Conservation (phyloP, 1,284 basidiomycete genomes). For the Cronartium quercuum region DNA sequence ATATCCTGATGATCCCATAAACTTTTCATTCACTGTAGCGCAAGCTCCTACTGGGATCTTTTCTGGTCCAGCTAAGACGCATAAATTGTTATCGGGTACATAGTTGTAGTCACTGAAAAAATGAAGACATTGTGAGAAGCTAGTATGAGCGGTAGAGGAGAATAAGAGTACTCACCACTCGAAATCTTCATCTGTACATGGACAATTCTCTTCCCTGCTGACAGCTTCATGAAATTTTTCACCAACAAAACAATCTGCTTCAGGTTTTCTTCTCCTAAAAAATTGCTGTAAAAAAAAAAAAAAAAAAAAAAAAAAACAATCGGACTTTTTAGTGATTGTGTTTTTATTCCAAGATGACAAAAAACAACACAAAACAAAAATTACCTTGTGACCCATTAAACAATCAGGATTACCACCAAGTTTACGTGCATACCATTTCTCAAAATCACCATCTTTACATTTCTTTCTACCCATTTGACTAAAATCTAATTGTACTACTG, state of each 20-base stretch:
- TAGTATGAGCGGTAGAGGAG: slow-evolving; percentile 27
- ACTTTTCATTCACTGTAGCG: slow-evolving; percentile 59
- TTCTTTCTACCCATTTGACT: slow-evolving; percentile 62
- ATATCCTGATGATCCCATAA: slow-evolving; percentile 83
- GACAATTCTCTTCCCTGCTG: slow-evolving; percentile 72
- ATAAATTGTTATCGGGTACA: slow-evolving; percentile 64
- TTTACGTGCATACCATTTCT: slow-evolving; percentile 76
- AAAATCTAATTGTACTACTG: slow-evolving; percentile 78
- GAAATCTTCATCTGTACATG: slow-evolving; percentile 78
- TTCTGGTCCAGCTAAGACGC: slow-evolving; percentile 76
- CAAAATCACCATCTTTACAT: slow-evolving; percentile 70
- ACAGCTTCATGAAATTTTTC: slow-evolving; percentile 82
- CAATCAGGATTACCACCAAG: slow-evolving; percentile 63
- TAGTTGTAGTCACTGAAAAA: slow-evolving; percentile 77
- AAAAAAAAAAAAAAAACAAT: not conserved
- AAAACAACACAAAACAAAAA: slow-evolving; percentile 40
- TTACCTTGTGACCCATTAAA: slow-evolving; percentile 87
- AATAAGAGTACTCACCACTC: slow-evolving; percentile 64
- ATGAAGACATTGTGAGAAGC: not conserved
- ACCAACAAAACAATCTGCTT: slow-evolving; percentile 84
- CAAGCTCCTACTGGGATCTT: slow-evolving; percentile 75
- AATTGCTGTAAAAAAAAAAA: slow-evolving; percentile 63
- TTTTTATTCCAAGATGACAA: not conserved
- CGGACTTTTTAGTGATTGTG: not conserved
- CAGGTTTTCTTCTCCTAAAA: slow-evolving; percentile 76